Percentiles rank a stretch among this genome's conserved stretches.
Evolutionary conservation across 495 filamentous ascomycete genomes (phyloP).

Genomic region (Podospora anserina): DNA sequence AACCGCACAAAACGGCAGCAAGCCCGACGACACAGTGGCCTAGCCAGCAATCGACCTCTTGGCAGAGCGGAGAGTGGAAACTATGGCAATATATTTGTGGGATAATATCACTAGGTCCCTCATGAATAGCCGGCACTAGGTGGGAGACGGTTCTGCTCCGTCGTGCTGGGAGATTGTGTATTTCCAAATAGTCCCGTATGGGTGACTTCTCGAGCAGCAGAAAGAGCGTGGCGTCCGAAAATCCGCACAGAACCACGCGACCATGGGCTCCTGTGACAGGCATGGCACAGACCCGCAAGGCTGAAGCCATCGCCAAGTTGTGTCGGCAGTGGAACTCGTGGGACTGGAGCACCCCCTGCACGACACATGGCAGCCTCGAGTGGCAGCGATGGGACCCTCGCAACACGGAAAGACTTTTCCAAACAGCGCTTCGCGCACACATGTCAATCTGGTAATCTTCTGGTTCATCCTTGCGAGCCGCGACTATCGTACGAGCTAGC

Average conservation of each 20-base stretch:
- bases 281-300: constrained; percentile 15
- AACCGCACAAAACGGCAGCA: background rate
- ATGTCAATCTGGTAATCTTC: constrained; percentile 12
- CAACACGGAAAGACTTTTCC: constrained; percentile 6
- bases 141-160: constrained; percentile 1
- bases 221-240: background rate
- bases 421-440: background rate
- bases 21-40: background rate
- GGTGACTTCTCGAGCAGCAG: background rate
- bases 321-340: background rate
- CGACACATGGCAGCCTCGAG: constrained; percentile 20
- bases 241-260: constrained; percentile 5
- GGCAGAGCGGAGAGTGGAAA: constrained; percentile 3
- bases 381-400: constrained; percentile 1
- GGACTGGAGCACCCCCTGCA: constrained; percentile 5
- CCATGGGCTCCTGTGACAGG: background rate
- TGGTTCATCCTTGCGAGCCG: constrained; percentile 10
- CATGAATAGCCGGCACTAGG: background rate
- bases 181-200: background rate
- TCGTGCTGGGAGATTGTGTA: constrained; percentile 1
- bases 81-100: background rate
- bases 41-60: background rate
- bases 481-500: constrained; percentile 23
- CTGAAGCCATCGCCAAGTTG: constrained; percentile 12
- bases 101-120: constrained; percentile 1